Conservation (phyloP, 2,329 filamentous ascomycete species). For the Capronia americana region DNA sequence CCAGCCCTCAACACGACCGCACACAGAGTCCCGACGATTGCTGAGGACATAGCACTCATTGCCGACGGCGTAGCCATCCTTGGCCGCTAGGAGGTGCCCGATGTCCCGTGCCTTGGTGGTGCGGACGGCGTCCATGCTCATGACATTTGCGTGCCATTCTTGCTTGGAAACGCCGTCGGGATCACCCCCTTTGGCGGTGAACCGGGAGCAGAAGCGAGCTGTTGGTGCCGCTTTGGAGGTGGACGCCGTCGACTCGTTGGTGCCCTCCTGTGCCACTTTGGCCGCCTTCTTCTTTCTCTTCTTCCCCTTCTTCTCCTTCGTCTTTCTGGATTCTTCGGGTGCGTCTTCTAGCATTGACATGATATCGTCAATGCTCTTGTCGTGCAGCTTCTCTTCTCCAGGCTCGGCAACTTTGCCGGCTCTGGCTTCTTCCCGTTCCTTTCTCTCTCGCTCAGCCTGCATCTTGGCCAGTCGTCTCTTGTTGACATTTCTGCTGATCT, state of each 20-base stretch:
- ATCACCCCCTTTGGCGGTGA: slow-evolving; percentile 14
- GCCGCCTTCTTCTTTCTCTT: neutral
- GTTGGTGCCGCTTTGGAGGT: neutral
- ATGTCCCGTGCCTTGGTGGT: slow-evolving; percentile 25
- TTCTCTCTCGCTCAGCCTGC: neutral
- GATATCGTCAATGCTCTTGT: neutral
- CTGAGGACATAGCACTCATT: slow-evolving; percentile 21
- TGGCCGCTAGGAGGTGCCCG: slow-evolving; percentile 30
- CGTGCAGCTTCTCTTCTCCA: neutral
- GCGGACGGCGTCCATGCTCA: slow-evolving; percentile 10
- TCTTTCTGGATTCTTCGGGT: neutral
- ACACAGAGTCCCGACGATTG: slow-evolving; percentile 27
- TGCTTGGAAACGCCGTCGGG: slow-evolving; percentile 28
- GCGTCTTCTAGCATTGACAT: neutral
- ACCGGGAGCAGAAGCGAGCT: neutral
- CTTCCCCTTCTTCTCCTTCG: neutral
- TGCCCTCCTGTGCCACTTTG: slow-evolving; percentile 3
- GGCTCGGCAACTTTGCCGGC: neutral
- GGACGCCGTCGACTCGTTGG: neutral
- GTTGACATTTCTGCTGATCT: slow-evolving; percentile 4
- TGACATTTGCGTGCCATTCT: slow-evolving; percentile 21
- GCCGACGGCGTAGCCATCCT: slow-evolving; percentile 29
- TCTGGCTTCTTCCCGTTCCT: neutral
- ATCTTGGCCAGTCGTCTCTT: neutral
- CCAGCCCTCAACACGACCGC: slow-evolving; percentile 26